Percentiles rank a stretch among this genome's conserved stretches.
Evolutionary conservation across 2,329 filamentous ascomycete species (phyloP).

Genomic region (Parasarocladium wereldwijsianum): DNA sequence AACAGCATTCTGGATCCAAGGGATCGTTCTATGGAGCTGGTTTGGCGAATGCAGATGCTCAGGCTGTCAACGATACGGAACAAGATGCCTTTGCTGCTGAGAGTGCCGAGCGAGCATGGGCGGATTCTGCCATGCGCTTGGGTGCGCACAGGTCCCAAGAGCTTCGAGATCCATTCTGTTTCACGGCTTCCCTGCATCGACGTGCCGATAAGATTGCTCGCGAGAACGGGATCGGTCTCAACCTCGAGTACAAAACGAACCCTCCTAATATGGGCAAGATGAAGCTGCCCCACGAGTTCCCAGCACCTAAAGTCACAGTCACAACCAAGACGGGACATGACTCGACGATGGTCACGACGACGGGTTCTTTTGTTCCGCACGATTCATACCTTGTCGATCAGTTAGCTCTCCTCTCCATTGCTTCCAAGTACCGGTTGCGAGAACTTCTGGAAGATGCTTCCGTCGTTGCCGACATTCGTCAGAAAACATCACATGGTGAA

Average conservation of each 20-base stretch:
- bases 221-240: constrained; percentile 41
- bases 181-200: constrained; percentile 45
- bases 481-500: constrained; percentile 64
- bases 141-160: constrained; percentile 51
- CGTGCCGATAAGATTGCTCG: constrained; percentile 42
- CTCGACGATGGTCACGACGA: constrained; percentile 41
- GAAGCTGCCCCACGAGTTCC: constrained; percentile 32
- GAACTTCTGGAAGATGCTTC: constrained; percentile 66
- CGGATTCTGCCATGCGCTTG: constrained; percentile 45
- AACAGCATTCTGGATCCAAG: constrained; percentile 38
- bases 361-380: constrained; percentile 57
- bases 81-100: constrained; percentile 54
- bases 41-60: constrained; percentile 47
- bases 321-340: constrained; percentile 44
- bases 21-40: constrained; percentile 50
- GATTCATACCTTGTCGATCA: constrained; percentile 70
- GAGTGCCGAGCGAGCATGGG: constrained; percentile 50
- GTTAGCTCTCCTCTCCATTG: constrained; percentile 67
- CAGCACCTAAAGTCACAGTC: constrained; percentile 36
- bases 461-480: constrained; percentile 53
- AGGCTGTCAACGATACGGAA: constrained; percentile 25
- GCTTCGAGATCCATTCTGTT: constrained; percentile 58
- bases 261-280: constrained; percentile 30
- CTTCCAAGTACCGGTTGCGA: constrained; percentile 65
- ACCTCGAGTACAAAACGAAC: constrained; percentile 37